Conservation (phyloP, 768 basidiomycete species). For the Collybia sordida region DNA sequence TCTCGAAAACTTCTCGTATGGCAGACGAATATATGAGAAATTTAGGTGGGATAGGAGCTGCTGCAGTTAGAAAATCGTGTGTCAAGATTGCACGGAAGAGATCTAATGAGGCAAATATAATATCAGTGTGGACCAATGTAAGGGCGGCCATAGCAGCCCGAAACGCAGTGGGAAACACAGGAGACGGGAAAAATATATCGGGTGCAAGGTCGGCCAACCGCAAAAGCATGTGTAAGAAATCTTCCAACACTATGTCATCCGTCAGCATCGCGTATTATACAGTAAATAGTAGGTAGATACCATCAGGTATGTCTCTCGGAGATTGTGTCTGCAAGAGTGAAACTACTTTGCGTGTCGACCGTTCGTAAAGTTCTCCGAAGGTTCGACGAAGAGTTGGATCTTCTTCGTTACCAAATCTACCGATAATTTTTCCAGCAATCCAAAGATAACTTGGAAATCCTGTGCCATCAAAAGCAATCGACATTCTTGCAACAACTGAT, state of each 20-base stretch:
- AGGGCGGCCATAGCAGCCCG: slow-evolving; percentile 75
- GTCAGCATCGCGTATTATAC: background rate
- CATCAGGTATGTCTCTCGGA: slow-evolving; percentile 81
- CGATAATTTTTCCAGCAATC: slow-evolving; percentile 89
- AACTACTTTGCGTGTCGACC: slow-evolving; percentile 70
- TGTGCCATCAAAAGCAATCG: slow-evolving; percentile 72
- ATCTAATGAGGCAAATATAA: slow-evolving; percentile 81
- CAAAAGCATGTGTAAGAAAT: slow-evolving; percentile 82
- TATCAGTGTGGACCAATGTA: slow-evolving; percentile 79
- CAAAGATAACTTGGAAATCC: slow-evolving; percentile 88
- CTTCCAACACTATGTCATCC: slow-evolving; percentile 75
- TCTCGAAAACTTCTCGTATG: slow-evolving; percentile 60
- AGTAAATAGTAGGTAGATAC: slow-evolving; percentile 39
- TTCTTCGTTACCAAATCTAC: slow-evolving; percentile 69
- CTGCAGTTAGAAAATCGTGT: slow-evolving; percentile 65
- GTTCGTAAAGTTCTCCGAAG: slow-evolving; percentile 69
- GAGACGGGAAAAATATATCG: slow-evolving; percentile 75
- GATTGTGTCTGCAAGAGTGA: slow-evolving; percentile 64
- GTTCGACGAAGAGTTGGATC: slow-evolving; percentile 53
- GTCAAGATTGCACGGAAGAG: slow-evolving; percentile 73
- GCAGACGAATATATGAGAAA: slow-evolving; percentile 60
- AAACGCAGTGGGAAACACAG: slow-evolving; percentile 77
- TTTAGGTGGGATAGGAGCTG: slow-evolving; percentile 48
- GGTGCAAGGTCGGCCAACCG: slow-evolving; percentile 69
- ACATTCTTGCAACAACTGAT: slow-evolving; percentile 73